A percentile compares a stretch with the other conserved stretches of the same genome.
These are phyloP conservation scores for Tubosaeta brunneosetosa DNA, from an alignment of 768 basidiomycete genomes.

Conservation along the genomic window DNA sequence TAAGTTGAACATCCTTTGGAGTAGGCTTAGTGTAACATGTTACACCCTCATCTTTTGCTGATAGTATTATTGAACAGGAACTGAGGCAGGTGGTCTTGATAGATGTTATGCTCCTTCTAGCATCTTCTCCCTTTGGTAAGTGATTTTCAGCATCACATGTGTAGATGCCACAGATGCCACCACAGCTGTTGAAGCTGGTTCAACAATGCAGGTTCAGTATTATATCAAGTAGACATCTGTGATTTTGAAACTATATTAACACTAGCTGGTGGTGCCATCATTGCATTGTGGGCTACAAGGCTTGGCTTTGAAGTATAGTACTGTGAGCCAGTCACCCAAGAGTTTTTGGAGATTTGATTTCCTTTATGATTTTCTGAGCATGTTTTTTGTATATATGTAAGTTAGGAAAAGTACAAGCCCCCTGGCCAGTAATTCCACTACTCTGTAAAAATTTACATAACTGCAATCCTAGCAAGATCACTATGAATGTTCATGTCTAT, in stretches of 20 bases:
- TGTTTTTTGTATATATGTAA: neutral
- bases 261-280: neutral
- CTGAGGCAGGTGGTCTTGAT: slow-evolving; percentile 25
- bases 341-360: neutral
- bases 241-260: neutral
- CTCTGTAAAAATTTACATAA: no score
- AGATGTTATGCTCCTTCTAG: slow-evolving; percentile 38
- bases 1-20: no score
- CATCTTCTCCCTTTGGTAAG: slow-evolving; percentile 8
- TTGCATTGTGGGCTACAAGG: neutral
- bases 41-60: neutral
- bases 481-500: no score
- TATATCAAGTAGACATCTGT: neutral
- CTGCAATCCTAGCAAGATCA: no score
- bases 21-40: no score
- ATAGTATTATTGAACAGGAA: slow-evolving; percentile 56
- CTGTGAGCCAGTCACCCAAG: slow-evolving; percentile 8
- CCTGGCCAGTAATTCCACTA: no score
- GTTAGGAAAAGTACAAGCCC: no score
- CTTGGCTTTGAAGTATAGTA: slow-evolving; percentile 16
- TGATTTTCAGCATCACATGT: slow-evolving; percentile 7
- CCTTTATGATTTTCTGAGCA: neutral
- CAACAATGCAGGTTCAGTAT: slow-evolving; percentile 16
- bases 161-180: slow-evolving; percentile 10
- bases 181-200: slow-evolving; percentile 16